phyloP scores from a whole-genome alignment of 2,329 filamentous ascomycete genomes.

The Botrytis deweyae region DNA sequence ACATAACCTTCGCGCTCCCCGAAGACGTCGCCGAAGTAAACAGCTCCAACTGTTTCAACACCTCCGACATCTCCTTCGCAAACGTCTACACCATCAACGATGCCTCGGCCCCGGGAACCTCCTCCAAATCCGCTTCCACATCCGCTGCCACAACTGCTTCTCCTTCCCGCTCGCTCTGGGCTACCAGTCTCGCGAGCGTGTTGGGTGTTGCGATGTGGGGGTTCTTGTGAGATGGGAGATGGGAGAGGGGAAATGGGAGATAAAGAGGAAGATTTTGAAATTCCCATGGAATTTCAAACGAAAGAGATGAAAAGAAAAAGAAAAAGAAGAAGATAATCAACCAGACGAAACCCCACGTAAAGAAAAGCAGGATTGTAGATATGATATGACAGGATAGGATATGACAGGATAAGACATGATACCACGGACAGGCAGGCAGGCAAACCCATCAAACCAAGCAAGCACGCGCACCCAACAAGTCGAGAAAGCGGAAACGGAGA shows the following conservation, averaged over 20 bases:
- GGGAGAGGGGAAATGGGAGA: too few species aligned
- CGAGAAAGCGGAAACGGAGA: neutral
- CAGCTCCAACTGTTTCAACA: constrained; percentile 85
- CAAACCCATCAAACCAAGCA: neutral
- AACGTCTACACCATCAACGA: constrained; percentile 65
- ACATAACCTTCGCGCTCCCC: constrained; percentile 86
- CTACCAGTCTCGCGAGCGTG: neutral
- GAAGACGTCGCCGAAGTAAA: constrained; percentile 76
- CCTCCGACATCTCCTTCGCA: constrained; percentile 36
- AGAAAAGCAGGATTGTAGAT: neutral
- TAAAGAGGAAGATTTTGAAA: neutral
- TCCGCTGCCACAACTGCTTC: neutral
- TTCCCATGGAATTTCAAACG: too few species aligned
- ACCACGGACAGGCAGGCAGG: neutral
- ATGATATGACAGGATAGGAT: neutral
- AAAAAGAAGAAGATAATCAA: neutral
- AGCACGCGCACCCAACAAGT: neutral
- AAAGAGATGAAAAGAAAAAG: too few species aligned
- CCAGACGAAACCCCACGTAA: neutral
- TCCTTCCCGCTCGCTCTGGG: neutral
- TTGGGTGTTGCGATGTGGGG: neutral
- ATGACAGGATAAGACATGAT: neutral
- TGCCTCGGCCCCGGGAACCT: constrained; percentile 14
- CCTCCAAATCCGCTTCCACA: neutral
- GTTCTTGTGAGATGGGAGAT: neutral